Evolutionary conservation across 352 stramenopile genomes (phyloP), one percentile per base, ranked within the genome.

Genomic region (Phytophthora tentaculata): DNA sequence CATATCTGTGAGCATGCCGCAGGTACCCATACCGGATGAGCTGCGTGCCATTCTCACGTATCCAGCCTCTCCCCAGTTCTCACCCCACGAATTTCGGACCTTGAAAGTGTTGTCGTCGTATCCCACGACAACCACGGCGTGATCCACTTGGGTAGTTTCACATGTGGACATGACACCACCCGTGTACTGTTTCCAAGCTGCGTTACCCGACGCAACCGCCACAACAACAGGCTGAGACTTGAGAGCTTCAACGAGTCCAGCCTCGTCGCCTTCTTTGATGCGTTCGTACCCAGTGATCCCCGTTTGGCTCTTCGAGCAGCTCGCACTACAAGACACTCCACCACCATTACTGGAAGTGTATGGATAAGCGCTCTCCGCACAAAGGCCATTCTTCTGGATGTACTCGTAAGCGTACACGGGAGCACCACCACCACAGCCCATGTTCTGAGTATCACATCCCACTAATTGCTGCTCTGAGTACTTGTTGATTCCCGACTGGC

Each of bases 31-130:
- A 59, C 69, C 76, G 28, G 48, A 71, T 13, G 69, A 89, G 77
- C 80, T 97, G 43, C 74, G 71, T 4, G 64, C 63, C n/a, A 98
- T 81, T 14, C 83, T 81, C 39, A 99, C 90, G 79, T 97, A 98
- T 45, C 94, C 94, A 28, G 84, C 74, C 58, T 97, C 88, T 59
- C 95, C 96, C 94, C 95, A 99, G 20, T 68, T 76, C 5, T 79
- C 64, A 35, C 97, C 97, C 97, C 96, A 99, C 51, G 96, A 98
- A 79, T 99, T 99, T 53, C 97, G 97, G 35, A 99, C 85, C 64
- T 98, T 98, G 78, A 95, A 97, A 28, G 67, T 79, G 0, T 47
- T 72, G 56, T 71, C 76, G 56, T 91, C 89, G 78, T 99, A 99
- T 20, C 97, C 97, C 24, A 99, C 94, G 5, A 94, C 89, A 37